These are phyloP conservation scores for Viola pubescens DNA, from an alignment of 441 rosid genomes.

Conservation along the genomic window DNA sequence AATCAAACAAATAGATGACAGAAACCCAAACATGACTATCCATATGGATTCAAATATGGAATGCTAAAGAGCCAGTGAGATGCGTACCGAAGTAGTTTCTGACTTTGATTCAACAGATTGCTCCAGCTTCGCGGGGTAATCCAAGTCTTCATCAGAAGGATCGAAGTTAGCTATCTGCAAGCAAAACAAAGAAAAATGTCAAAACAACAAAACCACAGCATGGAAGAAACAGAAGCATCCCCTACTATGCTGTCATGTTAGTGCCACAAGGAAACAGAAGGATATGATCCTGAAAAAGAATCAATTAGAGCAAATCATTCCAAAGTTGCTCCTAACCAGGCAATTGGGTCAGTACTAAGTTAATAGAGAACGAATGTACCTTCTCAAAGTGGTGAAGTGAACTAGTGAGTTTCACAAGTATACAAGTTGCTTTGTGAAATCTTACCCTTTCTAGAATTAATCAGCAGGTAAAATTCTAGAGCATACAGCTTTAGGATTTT, in stretches of 20 bases:
- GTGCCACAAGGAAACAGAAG: not conserved
- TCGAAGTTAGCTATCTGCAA: conserved; percentile 83
- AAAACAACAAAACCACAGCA: not conserved
- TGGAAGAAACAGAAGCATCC: conserved; percentile 9
- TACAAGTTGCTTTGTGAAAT: not conserved
- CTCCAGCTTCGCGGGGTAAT: conserved; percentile 91
- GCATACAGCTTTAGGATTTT: too few species aligned
- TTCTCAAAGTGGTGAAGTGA: not conserved
- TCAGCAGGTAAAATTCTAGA: too few species aligned
- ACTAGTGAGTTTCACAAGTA: not conserved
- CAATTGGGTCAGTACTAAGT: not conserved
- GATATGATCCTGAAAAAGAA: conserved; percentile 3
- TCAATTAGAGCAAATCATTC: not conserved
- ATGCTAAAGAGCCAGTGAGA: conserved; percentile 7
- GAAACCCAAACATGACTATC: not conserved
- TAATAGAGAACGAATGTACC: not conserved
- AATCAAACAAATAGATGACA: too few species aligned
- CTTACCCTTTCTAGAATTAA: not conserved
- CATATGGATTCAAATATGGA: not conserved
- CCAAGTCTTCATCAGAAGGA: conserved; percentile 70
- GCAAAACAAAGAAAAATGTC: conserved; percentile 20
- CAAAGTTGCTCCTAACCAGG: not conserved
- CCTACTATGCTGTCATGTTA: not conserved
- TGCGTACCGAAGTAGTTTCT: conserved; percentile 41
- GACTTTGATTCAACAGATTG: conserved; percentile 37